Base-by-base conservation (phyloP, 345 rosid species). In the Clarkia xantiana region DNA sequence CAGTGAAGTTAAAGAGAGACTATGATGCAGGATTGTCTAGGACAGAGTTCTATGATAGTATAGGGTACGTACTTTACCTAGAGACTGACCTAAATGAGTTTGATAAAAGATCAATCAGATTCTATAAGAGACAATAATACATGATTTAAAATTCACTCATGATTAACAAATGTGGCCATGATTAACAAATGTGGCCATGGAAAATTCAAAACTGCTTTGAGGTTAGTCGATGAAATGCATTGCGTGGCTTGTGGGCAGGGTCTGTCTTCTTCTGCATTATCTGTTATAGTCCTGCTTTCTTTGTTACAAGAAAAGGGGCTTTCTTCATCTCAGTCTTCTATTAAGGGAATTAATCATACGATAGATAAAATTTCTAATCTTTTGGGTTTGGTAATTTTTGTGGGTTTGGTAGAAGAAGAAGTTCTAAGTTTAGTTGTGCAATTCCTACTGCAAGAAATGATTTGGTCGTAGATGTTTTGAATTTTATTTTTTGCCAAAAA, bases 61-160 rank as follows among this genome's bases (percentile, higher is more conserved):
- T 84, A 47, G 94, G 94, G 29, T 84, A 88, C 70, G 93, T 86
- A 45, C 76, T 88, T 4, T 88, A 77, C 71, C 60, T 84, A 70
- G 94, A 81, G 36, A 67, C 84, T 3, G 71, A 84, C 47, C 18
- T 73, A 42, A 78, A 76, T 44, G 78, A 76, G 56, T 88, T 71
- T 42, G 89, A 77, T 53, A 50, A 62, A 76, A 40, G 45, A 19
- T 84, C 42, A 63, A 56, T 44, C 39, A 29, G 51, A 48, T 81
- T 38, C 81, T 88, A 23, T 62, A 74, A 47, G 68, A 67, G 45
- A 76, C 78, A 2, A 20, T 68, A 29, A 39, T 65, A 15, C 88
- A 84, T 12, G 71, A 79, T 64, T 84, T 81, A 65, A n/a, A 73
- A 70, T 64, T 59, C 43, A 39, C 72, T 78, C 62, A 40, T 79